Evolutionary conservation across 2,329 filamentous ascomycete species (phyloP), one percentile per base, ranked within the genome.

Genomic region (Scytalidium sp.): DNA sequence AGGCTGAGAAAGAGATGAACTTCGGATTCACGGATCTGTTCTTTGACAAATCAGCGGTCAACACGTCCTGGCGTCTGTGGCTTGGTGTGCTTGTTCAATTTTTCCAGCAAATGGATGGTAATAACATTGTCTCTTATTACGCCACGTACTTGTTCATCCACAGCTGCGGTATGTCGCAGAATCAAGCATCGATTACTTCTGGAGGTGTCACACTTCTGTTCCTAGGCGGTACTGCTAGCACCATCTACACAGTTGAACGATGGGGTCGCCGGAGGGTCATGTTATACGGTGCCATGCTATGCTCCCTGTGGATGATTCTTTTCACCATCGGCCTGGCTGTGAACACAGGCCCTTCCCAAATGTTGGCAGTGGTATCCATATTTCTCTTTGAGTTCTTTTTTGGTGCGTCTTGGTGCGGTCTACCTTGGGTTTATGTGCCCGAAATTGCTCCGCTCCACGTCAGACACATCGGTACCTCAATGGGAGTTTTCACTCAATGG

Each of bases 221-320:
- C 23, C 20, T 29, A 45, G 23, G 21, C 11, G 43, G 20, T 8
- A 23, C 23, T 23, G 43, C 43, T 25, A 45, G 8, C 43, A 45
- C 43, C 21, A 45, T 25, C 43, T 45, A 45, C 9, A 58, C 65
- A 2, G 39, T 50, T 5, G 72, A 75, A 64, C 75, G 80, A 2
- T 77, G 83, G 2, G 84, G 84, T 10, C 82, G 86, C 25, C 77
- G 86, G n/a, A 79, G 80, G 60, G 75, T 89, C 54, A 88, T 90
- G 83, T 27, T 50, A 27, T 45, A 21, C 19, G 47, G 47, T 15
- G 27, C 47, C 22, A 41, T 50, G 17, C 41, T 43, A 19, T 36
- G 27, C 19, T 36, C 47, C 8, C 32, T 41, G 11, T 45, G 27
- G 36, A 50, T 50, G 47, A 40, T 50, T 10, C n/a, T 50, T 20